Percentiles rank a stretch among this genome's conserved stretches.
phyloP scores from a whole-genome alignment of 768 basidiomycete genomes.

The Russula abietina region DNA sequence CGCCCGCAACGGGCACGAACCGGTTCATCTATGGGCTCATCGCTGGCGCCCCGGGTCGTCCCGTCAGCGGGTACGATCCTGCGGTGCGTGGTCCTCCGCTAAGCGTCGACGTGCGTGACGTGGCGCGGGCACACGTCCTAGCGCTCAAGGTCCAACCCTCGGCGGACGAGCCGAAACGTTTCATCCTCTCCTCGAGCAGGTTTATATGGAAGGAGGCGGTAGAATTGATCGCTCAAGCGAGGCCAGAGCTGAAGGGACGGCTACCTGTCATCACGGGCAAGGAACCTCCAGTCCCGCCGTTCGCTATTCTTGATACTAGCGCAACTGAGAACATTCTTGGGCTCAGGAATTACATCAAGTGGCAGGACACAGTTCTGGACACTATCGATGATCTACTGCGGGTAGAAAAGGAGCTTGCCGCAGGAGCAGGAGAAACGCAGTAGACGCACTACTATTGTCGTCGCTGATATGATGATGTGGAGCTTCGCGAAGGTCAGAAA shows the following conservation, averaged over 20 bases:
- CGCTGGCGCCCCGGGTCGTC: slow-evolving; percentile 16
- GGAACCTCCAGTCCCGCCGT: not conserved
- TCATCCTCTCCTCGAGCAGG: slow-evolving; percentile 26
- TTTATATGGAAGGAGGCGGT: slow-evolving; percentile 30
- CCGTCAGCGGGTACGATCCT: slow-evolving; percentile 21
- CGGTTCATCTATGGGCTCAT: slow-evolving; percentile 27
- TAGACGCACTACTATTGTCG: too few species aligned
- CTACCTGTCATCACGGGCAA: slow-evolving; percentile 20
- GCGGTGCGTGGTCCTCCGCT: slow-evolving; percentile 21
- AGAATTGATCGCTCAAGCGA: slow-evolving; percentile 23
- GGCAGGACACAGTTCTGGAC: slow-evolving; percentile 20
- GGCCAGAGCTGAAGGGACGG: slow-evolving; percentile 28
- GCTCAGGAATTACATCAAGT: slow-evolving; percentile 15
- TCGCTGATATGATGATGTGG: too few species aligned
- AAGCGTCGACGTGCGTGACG: slow-evolving; percentile 32
- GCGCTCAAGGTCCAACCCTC: slow-evolving; percentile 26
- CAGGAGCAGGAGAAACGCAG: not conserved
- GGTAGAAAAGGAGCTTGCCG: slow-evolving; percentile 7
- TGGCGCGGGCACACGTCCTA: slow-evolving; percentile 31
- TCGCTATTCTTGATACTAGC: slow-evolving; percentile 5
- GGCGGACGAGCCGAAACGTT: slow-evolving; percentile 17
- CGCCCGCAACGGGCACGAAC: slow-evolving; percentile 26
- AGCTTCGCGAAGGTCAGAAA: not conserved
- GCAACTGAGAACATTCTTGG: slow-evolving; percentile 10
- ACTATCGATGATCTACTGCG: slow-evolving; percentile 20